phyloP scores from a whole-genome alignment of 164 flowering plant genomes.

The Malania oleifera region DNA sequence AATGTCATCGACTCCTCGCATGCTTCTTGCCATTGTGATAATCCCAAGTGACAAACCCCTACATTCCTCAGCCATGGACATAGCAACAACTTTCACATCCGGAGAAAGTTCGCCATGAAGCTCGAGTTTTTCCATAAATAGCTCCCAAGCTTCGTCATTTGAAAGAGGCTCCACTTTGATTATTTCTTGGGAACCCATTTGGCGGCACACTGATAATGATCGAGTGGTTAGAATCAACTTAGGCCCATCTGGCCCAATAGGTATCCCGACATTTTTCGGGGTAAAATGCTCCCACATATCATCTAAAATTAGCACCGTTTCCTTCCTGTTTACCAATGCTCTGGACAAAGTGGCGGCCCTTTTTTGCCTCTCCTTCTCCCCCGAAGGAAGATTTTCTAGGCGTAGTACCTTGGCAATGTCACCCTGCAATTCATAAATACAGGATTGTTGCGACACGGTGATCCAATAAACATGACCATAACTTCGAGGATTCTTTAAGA shows the following conservation, averaged over 20 bases:
- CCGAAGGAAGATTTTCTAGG: constrained; percentile 10
- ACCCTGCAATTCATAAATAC: constrained; percentile 11
- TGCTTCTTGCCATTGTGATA: constrained; percentile 11
- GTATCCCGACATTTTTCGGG: too few species aligned
- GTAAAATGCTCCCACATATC: too few species aligned
- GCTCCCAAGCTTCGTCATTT: too few species aligned
- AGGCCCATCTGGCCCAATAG: neutral
- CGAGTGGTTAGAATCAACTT: constrained; percentile 22
- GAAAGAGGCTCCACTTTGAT: constrained; percentile 11
- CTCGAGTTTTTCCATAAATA: neutral
- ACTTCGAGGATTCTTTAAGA: constrained; percentile 3
- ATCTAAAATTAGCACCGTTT: too few species aligned
- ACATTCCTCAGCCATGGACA: constrained; percentile 11
- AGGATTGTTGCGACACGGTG: constrained; percentile 8
- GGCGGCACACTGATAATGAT: constrained; percentile 10
- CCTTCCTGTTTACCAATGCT: neutral
- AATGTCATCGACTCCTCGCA: constrained; percentile 11
- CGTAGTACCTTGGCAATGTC: constrained; percentile 4
- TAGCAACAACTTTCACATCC: constrained; percentile 5
- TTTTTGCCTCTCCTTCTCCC: constrained; percentile 7
- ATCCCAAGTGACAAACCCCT: constrained; percentile 24
- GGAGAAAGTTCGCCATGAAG: too few species aligned
- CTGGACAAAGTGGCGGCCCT: too few species aligned
- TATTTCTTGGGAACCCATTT: constrained; percentile 13
- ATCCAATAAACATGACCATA: constrained; percentile 18